phyloP scores from a whole-genome alignment of 2,329 filamentous ascomycete species.

The Clonostachys rhizophaga region DNA sequence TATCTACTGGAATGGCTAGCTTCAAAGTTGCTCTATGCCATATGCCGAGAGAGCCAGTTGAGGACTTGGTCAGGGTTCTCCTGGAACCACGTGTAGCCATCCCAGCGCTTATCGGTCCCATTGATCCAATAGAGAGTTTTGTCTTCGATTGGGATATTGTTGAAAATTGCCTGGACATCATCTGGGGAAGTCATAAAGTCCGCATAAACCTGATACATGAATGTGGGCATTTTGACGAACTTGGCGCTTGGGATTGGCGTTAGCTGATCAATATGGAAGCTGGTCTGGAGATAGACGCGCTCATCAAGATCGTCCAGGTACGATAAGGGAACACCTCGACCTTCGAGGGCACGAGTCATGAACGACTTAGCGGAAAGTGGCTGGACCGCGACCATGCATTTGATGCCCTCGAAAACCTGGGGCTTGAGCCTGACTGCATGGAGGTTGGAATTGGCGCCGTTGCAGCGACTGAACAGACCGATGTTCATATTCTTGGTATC shows the following conservation, averaged over 20 bases:
- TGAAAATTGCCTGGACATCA: slow-evolving; percentile 3
- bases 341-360: too few species aligned
- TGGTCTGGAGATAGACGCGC: too few species aligned
- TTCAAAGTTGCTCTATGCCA: too few species aligned
- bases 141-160: background rate
- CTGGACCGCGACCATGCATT: slow-evolving; percentile 1
- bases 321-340: too few species aligned
- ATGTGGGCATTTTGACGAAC: slow-evolving; percentile 2
- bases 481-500: slow-evolving; percentile 2
- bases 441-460: slow-evolving; percentile 2
- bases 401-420: slow-evolving; percentile 1
- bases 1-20: too few species aligned
- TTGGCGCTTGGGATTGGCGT: slow-evolving; percentile 2
- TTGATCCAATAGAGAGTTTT: slow-evolving; percentile 2
- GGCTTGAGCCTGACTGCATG: slow-evolving; percentile 1
- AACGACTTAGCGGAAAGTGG: background rate
- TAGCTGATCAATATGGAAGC: background rate
- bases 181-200: background rate
- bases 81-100: slow-evolving; percentile 4
- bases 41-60: too few species aligned
- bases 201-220: slow-evolving; percentile 3
- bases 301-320: too few species aligned
- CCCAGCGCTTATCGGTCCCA: slow-evolving; percentile 1
- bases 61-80: background rate
- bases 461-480: slow-evolving; percentile 3